Base-by-base conservation (phyloP, 176 grass and related monocot genomes). In the Dactylis glomerata region DNA sequence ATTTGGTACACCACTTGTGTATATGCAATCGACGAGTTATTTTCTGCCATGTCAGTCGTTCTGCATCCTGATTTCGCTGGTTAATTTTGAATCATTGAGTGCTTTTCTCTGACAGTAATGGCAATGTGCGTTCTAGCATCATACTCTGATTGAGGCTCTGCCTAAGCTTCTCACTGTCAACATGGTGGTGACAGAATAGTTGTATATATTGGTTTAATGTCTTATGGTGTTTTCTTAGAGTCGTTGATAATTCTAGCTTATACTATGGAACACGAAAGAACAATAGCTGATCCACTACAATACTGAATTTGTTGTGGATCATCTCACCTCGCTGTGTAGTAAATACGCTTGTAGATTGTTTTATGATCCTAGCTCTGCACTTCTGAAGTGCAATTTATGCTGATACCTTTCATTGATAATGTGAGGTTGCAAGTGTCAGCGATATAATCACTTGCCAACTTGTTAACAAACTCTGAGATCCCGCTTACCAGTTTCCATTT, bases 401-500 rank as follows among this genome's bases (percentile, higher is more conserved):
- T 42, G 3, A 13, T 3, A 12, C 12, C 28, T 72, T 46, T 54
- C 34, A 33, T 22, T 54, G 28, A 28, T 27, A 64, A 73, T n/a
- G 40, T 73, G 27, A 36, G 54, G 17, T 33, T 73, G 31, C 27
- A 63, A 17, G 32, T 55, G 54, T 64, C 54, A 14, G 30, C 44
- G 1, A 19, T 66, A 78, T 67, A 74, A 13, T 66, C 55, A 24
- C 31, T 78, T 65, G 76, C 9, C 10, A 45, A 42, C 38, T 44
- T 62, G 16, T 68, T 59, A 24, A 55, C 49, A 23, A 19, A 36
- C 73, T 3, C 12, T 81, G 41, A 70, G 51, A 63, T 81, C 47
- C 76, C 22, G 70, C 66, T 64, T 67, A 82, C 56, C 8, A 22
- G 46, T 64, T 42, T 70, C 63, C 62, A 67, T 78, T 77, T 62